Conservation (phyloP, 495 filamentous ascomycete species). For the Cercophora sp. region DNA sequence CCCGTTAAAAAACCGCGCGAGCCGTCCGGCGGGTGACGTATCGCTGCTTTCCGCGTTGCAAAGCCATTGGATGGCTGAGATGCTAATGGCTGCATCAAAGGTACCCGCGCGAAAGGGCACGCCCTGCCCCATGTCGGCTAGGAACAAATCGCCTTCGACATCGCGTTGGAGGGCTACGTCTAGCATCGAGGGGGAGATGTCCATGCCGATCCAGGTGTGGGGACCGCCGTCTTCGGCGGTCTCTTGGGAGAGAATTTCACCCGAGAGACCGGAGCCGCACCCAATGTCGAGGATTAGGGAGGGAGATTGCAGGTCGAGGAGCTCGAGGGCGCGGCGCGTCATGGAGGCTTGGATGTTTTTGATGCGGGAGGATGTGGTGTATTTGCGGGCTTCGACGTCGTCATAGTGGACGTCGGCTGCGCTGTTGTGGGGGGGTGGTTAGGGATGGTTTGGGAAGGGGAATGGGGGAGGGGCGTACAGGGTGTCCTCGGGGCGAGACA, state of each 20-base stretch:
- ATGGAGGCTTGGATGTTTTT: conserved; percentile 90
- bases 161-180: conserved; percentile 87
- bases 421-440: conserved; percentile 40
- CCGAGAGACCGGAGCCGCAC: conserved; percentile 91
- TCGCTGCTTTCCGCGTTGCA: conserved; percentile 91
- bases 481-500: conserved; percentile 95
- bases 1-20: conserved; percentile 87
- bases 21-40: conserved; percentile 67
- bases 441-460: background rate
- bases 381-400: conserved; percentile 89
- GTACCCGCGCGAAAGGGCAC: conserved; percentile 88
- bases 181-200: conserved; percentile 90
- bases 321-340: conserved; percentile 86
- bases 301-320: conserved; percentile 75
- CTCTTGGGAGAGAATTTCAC: conserved; percentile 78
- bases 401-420: conserved; percentile 96
- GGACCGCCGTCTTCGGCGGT: conserved; percentile 67
- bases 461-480: conserved; percentile 49
- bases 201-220: conserved; percentile 93
- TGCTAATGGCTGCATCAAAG: conserved; percentile 93
- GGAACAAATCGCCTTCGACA: conserved; percentile 84
- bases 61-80: conserved; percentile 94
- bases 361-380: conserved; percentile 96
- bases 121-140: conserved; percentile 92
- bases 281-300: conserved; percentile 91